Conservation (phyloP, 164 flowering plant genomes). For the Sextonia rubra region DNA sequence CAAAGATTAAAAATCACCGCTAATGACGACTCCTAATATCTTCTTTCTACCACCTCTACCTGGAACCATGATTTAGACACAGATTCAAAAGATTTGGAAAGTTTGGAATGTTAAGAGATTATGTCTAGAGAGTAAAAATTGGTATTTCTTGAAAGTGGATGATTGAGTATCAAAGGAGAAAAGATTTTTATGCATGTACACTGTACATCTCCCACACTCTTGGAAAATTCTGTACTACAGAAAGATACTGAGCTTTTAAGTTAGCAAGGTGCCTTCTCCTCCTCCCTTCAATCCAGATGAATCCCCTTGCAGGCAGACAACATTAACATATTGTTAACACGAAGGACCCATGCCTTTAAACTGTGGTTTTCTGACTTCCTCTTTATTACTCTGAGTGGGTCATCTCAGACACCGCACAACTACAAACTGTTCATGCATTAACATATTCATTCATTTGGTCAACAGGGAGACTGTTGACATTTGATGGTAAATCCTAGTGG, state of each 20-base stretch:
- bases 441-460: not conserved
- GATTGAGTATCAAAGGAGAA: not conserved
- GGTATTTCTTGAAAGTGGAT: not conserved
- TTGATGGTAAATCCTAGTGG: slow-evolving; percentile 18
- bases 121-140: not conserved
- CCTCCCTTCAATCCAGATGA: not conserved
- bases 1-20: not conserved
- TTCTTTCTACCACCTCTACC: not conserved
- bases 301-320: not conserved
- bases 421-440: slow-evolving; percentile 2
- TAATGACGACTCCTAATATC: not conserved
- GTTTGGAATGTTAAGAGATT: not conserved
- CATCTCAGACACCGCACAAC: not conserved
- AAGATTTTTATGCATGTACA: not conserved
- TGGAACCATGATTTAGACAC: not conserved
- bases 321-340: not conserved
- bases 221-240: not conserved
- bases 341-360: not conserved
- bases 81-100: not conserved
- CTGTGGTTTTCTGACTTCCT: not conserved
- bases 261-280: not conserved
- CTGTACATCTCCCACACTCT: slow-evolving; percentile 5
- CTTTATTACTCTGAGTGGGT: not conserved
- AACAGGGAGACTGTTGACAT: not conserved
- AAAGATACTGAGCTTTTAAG: not conserved